Evolutionary conservation across 2,329 filamentous ascomycete species (phyloP), one percentile per base, ranked within the genome.

Genomic region (Pyrenophora teres): DNA sequence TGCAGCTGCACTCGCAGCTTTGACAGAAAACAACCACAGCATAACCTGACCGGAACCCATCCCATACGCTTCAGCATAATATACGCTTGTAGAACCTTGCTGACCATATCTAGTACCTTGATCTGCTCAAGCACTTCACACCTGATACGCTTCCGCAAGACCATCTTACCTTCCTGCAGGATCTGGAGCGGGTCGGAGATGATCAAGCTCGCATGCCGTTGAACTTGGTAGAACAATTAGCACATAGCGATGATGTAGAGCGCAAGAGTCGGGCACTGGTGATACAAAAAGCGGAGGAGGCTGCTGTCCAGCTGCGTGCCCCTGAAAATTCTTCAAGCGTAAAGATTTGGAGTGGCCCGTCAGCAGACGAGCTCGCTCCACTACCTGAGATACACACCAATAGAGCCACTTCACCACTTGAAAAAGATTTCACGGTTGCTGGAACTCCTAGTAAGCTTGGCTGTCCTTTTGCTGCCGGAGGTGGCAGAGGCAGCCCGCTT

Each of bases 381-480:
- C 50, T 60, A 46, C 58, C 62, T 32, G 60, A 62, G 36, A 64
- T 60, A 42, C 59, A 67, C 57, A 53, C 64, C 54, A 60, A 75
- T 70, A 68, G 69, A 47, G 68, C 73, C 40, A 72, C 75, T 48
- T 75, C 75, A 27, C 72, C 72, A 4, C 63, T 96, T 68, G 92
- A 96, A 76, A 88, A 89, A 76, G 92, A 97, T 74, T 97, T 96
- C 66, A 97, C 92, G 15, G 88, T 92, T 30, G 81, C 87, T 69
- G 92, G 92, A 54, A 90, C 86, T 67, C 90, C 88, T 64, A 90
- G 92, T 63, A 83, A 83, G 58, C 78, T 97, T 44, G 84, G 85
- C 61, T 97, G 92, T 75, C 92, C 92, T 0, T 96, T 96, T 73
- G 87, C 83, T 36, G 76, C 76, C 36, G 64, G 73, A 40, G 70